Evolutionary conservation across 1,284 basidiomycete species (phyloP).

Genomic region (Boletus semigastroideus): DNA sequence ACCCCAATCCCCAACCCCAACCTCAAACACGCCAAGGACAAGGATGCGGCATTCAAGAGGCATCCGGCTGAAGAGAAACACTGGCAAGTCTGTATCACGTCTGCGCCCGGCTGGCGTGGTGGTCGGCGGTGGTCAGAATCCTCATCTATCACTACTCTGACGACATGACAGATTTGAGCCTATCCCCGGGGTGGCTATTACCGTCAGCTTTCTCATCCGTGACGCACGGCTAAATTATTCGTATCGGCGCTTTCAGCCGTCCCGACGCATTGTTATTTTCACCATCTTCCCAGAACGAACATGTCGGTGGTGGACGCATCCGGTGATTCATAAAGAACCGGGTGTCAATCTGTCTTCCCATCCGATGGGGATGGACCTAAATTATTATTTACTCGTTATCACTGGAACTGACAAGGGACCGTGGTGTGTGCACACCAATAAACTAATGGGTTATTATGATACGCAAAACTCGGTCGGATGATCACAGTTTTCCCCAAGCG

Average conservation of each 20-base stretch:
- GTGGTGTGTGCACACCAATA: neutral
- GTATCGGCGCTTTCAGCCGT: constrained; percentile 1
- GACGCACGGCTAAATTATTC: neutral
- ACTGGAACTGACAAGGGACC: neutral
- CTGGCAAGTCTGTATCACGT: neutral
- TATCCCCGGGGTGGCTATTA: neutral
- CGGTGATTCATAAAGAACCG: constrained; percentile 12
- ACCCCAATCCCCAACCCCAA: neutral
- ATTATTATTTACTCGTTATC: neutral
- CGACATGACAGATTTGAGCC: constrained; percentile 6
- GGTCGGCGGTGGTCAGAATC: constrained; percentile 4
- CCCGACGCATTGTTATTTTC: neutral
- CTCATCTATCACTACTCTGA: constrained; percentile 11
- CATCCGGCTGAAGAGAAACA: neutral
- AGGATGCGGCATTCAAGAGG: neutral
- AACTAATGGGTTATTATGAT: neutral
- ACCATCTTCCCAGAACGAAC: constrained; percentile 5
- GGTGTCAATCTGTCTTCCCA: neutral
- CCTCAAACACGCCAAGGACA: neutral
- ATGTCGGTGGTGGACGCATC: neutral
- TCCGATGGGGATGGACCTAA: constrained; percentile 1
- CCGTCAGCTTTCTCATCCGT: neutral
- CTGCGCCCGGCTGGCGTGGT: neutral
- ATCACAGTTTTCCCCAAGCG: neutral
- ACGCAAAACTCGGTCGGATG: neutral